Conservation (phyloP, 805 yeast species). For the Candida yuanshanica region DNA sequence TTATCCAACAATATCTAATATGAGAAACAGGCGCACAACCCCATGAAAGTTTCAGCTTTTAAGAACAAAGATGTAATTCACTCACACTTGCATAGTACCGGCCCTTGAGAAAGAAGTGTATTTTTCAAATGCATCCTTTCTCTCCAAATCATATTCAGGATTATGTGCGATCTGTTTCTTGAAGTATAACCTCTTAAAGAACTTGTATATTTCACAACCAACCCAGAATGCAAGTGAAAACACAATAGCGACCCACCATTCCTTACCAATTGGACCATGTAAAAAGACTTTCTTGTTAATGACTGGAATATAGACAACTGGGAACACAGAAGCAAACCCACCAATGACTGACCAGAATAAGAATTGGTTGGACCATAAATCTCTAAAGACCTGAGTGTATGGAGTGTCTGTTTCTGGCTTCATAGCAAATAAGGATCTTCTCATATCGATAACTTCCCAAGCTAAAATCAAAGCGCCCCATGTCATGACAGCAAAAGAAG, state of each 20-base stretch:
- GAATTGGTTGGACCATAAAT: constrained; percentile 69
- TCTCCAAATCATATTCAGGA: constrained; percentile 62
- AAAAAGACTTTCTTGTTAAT: constrained; percentile 71
- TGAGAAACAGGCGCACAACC: too few relatives aligned
- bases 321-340: constrained; percentile 70
- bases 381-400: constrained; percentile 53
- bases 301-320: constrained; percentile 84
- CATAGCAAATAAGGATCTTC: constrained; percentile 66
- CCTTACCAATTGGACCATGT: constrained; percentile 66
- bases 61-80: neutral
- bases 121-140: constrained; percentile 54
- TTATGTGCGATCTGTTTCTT: constrained; percentile 40
- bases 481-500: constrained; percentile 70
- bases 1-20: too few relatives aligned
- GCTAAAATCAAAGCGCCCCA: constrained; percentile 81
- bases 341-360: constrained; percentile 74
- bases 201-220: constrained; percentile 66
- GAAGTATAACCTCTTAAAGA: constrained; percentile 50
- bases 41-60: too few relatives aligned
- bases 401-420: constrained; percentile 59
- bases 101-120: constrained; percentile 54
- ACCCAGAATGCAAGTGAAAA: constrained; percentile 50
- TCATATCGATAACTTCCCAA: constrained; percentile 75
- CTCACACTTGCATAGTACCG: constrained; percentile 33
- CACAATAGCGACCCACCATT: constrained; percentile 74